These are phyloP conservation scores for Alternaria gaisen DNA, from an alignment of 2,329 filamentous ascomycete genomes.

Conservation along the genomic window DNA sequence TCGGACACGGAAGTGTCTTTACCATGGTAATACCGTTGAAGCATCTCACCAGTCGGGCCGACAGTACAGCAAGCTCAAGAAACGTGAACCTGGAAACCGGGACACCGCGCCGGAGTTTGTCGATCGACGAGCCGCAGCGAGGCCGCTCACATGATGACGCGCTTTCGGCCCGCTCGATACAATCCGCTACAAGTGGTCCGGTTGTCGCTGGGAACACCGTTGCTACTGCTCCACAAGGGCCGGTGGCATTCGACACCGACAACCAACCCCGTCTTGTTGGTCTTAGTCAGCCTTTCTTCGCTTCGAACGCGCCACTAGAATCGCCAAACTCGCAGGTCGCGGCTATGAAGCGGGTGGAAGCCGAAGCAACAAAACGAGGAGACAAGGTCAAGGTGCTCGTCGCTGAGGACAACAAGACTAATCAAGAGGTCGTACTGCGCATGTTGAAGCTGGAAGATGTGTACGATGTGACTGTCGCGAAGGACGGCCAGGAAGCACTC, in stretches of 20 bases:
- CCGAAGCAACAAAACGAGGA: constrained; percentile 63
- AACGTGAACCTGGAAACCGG: constrained; percentile 38
- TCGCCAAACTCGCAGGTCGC: constrained; percentile 69
- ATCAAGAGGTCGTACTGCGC: constrained; percentile 61
- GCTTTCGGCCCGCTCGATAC: constrained; percentile 42
- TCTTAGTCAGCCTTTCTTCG: constrained; percentile 83
- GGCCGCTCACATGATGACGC: constrained; percentile 42
- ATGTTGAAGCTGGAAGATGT: constrained; percentile 80
- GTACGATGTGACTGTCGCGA: constrained; percentile 88
- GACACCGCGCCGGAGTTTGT: constrained; percentile 37
- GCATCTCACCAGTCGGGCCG: constrained; percentile 74
- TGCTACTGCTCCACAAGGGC: constrained; percentile 28
- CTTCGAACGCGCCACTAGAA: constrained; percentile 57
- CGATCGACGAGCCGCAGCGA: constrained; percentile 37
- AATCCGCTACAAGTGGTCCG: constrained; percentile 38
- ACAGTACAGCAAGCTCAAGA: constrained; percentile 56
- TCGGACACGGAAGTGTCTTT: constrained; percentile 81
- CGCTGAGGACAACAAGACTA: constrained; percentile 76
- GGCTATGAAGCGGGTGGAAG: constrained; percentile 71
- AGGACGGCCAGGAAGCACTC: constrained; percentile 78
- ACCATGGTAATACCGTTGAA: constrained; percentile 83
- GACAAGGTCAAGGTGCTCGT: constrained; percentile 82
- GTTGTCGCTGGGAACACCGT: constrained; percentile 22
- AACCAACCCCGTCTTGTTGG: constrained; percentile 82
- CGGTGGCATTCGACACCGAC: constrained; percentile 64